A percentile compares a stretch with the other conserved stretches of the same genome.
These are phyloP conservation scores for Cucumis hystrix DNA, from an alignment of 306 rosid genomes.

Conservation along the genomic window DNA sequence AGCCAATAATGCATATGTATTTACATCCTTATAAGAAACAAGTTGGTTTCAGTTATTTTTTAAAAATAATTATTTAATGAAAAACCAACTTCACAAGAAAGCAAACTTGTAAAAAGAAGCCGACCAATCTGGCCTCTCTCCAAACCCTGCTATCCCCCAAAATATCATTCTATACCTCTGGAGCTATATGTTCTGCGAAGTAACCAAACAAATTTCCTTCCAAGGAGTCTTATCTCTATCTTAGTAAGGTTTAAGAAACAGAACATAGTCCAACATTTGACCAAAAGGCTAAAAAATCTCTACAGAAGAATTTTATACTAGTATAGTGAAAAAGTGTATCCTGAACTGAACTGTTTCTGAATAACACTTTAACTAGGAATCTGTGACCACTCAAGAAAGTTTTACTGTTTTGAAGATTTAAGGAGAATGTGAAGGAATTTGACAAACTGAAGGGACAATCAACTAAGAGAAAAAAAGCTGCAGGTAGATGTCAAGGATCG, in stretches of 20 bases:
- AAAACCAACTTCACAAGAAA: not conserved
- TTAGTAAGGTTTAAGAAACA: not conserved
- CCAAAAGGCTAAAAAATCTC: not conserved
- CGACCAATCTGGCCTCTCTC: not conserved
- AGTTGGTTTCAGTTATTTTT: not conserved
- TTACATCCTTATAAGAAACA: not conserved
- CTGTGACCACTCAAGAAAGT: not conserved
- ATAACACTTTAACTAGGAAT: not conserved
- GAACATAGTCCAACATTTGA: not conserved
- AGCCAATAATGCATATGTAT: not conserved
- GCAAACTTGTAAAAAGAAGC: not conserved
- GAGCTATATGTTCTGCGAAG: not conserved
- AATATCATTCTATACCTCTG: not conserved
- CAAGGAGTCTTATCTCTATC: not conserved
- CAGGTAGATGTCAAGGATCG: not conserved
- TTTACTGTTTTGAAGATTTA: not conserved
- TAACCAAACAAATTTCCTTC: not conserved
- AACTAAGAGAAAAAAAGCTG: not conserved
- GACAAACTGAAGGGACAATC: not conserved
- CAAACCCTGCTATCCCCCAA: not conserved
- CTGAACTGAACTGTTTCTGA: not conserved
- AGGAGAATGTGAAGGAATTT: not conserved
- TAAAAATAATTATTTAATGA: not conserved
- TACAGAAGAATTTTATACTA: not conserved
- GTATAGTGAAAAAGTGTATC: not conserved